phyloP scores from a whole-genome alignment of 441 rosid genomes.

The Populus hybrid region DNA sequence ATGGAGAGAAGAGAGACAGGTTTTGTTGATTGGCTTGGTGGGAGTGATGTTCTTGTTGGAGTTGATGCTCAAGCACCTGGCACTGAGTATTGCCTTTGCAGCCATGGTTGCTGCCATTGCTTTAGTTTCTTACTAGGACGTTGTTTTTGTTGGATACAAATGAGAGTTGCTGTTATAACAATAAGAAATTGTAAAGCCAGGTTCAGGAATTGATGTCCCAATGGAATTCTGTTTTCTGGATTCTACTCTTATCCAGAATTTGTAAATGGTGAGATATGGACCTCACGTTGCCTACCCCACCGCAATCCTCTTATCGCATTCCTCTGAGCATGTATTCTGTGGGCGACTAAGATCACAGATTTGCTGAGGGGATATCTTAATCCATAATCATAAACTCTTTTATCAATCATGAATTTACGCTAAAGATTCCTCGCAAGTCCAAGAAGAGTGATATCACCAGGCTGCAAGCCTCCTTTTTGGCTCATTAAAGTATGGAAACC shows the following conservation, averaged over 20 bases:
- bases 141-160: constrained; percentile 6
- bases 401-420: neutral
- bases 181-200: constrained; percentile 22
- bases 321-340: too few relatives aligned
- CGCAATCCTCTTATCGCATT: constrained; percentile 31
- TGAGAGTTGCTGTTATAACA: neutral
- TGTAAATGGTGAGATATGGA: constrained; percentile 32
- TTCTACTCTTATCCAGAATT: constrained; percentile 60
- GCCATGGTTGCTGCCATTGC: constrained; percentile 73
- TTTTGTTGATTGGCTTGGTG: constrained; percentile 30
- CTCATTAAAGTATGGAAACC: too few relatives aligned
- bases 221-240: constrained; percentile 41
- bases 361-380: neutral
- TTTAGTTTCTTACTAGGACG: neutral
- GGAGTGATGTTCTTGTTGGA: constrained; percentile 22
- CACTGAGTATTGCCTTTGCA: constrained; percentile 53
- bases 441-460: neutral
- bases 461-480: neutral
- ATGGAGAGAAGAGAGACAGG: constrained; percentile 38
- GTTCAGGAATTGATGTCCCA: constrained; percentile 38
- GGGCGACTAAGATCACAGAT: neutral
- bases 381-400: neutral
- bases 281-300: constrained; percentile 37
- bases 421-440: neutral
- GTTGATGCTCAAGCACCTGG: constrained; percentile 51